Percentiles rank a stretch among this genome's conserved stretches.
phyloP scores from a whole-genome alignment of 2,329 filamentous ascomycete species.

The Gaeumannomyces sp. region DNA sequence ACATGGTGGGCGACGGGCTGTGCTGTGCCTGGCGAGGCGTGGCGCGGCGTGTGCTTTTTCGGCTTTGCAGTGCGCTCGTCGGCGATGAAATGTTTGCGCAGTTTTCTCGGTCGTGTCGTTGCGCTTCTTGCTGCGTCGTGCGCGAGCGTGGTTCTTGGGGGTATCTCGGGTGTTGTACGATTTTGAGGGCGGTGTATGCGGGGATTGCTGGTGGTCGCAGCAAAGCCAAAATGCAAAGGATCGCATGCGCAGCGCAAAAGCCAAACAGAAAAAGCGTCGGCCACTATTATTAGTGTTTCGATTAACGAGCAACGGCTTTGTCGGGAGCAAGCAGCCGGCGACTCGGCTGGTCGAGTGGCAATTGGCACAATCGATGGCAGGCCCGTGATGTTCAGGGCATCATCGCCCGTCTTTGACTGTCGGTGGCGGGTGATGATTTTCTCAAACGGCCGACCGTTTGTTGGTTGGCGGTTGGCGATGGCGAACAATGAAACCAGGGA shows the following conservation, averaged over 20 bases:
- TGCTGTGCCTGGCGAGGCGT: too few relatives aligned
- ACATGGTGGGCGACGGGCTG: constrained; percentile 27
- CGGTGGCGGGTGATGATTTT: not conserved
- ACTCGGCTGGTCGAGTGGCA: not conserved
- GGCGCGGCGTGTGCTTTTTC: too few relatives aligned
- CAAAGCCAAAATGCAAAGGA: not conserved
- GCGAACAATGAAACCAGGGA: not conserved
- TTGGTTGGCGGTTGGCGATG: too few relatives aligned
- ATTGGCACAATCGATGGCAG: not conserved
- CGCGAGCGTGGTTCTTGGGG: not conserved
- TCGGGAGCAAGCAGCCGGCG: too few relatives aligned
- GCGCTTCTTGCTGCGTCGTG: not conserved
- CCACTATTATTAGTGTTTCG: not conserved
- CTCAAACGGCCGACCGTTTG: too few relatives aligned
- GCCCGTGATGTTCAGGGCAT: too few relatives aligned
- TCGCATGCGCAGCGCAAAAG: not conserved
- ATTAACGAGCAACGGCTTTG: not conserved
- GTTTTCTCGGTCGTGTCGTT: not conserved
- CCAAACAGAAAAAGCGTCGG: too few relatives aligned
- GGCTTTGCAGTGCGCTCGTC: not conserved
- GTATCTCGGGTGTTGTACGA: not conserved
- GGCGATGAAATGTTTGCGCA: too few relatives aligned
- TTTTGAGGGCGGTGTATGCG: not conserved
- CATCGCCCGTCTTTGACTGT: not conserved
- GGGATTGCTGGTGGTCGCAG: not conserved